These are phyloP conservation scores for Vanrija sp. DNA, from an alignment of 1,284 basidiomycete genomes.

Conservation along the genomic window DNA sequence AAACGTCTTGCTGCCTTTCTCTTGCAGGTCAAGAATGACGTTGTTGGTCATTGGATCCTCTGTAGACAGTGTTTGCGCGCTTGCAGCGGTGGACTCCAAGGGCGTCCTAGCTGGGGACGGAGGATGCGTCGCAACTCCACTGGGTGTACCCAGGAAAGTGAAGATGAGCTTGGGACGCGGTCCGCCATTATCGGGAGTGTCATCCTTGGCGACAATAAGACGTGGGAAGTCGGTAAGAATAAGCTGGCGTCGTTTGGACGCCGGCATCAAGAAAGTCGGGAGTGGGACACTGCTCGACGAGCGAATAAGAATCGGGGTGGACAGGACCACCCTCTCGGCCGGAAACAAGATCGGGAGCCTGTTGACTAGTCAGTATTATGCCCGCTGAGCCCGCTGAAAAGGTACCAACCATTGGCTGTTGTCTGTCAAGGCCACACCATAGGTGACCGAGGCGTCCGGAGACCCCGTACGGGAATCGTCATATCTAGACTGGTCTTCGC, in stretches of 20 bases:
- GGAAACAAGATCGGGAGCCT: conserved; percentile 34
- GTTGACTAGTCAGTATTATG: not conserved
- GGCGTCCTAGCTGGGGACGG: not conserved
- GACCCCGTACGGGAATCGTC: conserved; percentile 5
- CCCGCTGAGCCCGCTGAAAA: too few relatives aligned
- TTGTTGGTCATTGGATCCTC: conserved; percentile 14
- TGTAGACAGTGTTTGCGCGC: not conserved
- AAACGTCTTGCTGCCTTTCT: conserved; percentile 41
- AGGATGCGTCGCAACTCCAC: not conserved
- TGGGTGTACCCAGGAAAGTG: conserved; percentile 3
- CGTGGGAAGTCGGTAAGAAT: conserved; percentile 55
- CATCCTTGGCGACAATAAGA: conserved; percentile 54
- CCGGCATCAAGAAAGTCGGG: conserved; percentile 44
- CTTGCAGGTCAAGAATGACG: conserved; percentile 33
- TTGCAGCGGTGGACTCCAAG: not conserved
- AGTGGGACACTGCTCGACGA: conserved; percentile 37
- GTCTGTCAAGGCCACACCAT: conserved; percentile 8
- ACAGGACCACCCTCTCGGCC: conserved; percentile 47
- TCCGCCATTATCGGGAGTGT: conserved; percentile 12
- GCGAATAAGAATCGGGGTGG: conserved; percentile 44
- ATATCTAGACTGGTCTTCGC: not conserved
- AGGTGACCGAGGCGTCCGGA: not conserved
- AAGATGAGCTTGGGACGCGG: conserved; percentile 16
- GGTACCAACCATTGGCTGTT: conserved; percentile 25
- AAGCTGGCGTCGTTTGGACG: conserved; percentile 49